phyloP scores from a whole-genome alignment of 352 stramenopile genomes.

The Phytopythium mirpurense region DNA sequence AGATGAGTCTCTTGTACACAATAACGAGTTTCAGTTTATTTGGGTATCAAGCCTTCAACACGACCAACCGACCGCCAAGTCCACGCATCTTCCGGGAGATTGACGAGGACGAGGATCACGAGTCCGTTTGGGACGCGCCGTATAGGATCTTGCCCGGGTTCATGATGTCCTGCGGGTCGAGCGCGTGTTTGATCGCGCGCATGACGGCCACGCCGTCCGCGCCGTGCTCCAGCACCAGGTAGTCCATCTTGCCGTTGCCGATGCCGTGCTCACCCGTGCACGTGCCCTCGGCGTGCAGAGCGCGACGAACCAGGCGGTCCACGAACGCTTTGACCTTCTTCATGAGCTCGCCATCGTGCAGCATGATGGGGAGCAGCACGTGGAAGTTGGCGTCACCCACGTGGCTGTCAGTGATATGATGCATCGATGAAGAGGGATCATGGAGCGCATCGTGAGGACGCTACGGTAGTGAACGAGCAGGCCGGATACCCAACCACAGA shows the following conservation, averaged over 20 bases:
- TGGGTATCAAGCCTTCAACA: too few species aligned
- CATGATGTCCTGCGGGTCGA: constrained; percentile 96
- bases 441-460: too few species aligned
- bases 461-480: too few species aligned
- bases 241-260: constrained; percentile 93
- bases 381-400: constrained; percentile 99
- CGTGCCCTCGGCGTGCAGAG: constrained; percentile 89
- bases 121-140: too few species aligned
- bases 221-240: constrained; percentile 57
- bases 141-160: constrained; percentile 98
- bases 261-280: constrained; percentile 98
- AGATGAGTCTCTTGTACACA: too few species aligned
- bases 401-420: too few species aligned
- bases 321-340: constrained; percentile 88
- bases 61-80: too few species aligned
- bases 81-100: too few species aligned
- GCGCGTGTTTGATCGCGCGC: constrained; percentile 90
- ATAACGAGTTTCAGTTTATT: too few species aligned
- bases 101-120: too few species aligned
- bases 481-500: too few species aligned
- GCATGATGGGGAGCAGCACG: constrained; percentile 92
- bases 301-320: constrained; percentile 69
- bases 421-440: too few species aligned
- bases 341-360: constrained; percentile 82
- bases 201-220: constrained; percentile 90